A percentile compares a stretch with the other conserved stretches of the same genome.
phyloP scores from a whole-genome alignment of 352 stramenopile genomes.

The Phytopythium mirpurense region DNA sequence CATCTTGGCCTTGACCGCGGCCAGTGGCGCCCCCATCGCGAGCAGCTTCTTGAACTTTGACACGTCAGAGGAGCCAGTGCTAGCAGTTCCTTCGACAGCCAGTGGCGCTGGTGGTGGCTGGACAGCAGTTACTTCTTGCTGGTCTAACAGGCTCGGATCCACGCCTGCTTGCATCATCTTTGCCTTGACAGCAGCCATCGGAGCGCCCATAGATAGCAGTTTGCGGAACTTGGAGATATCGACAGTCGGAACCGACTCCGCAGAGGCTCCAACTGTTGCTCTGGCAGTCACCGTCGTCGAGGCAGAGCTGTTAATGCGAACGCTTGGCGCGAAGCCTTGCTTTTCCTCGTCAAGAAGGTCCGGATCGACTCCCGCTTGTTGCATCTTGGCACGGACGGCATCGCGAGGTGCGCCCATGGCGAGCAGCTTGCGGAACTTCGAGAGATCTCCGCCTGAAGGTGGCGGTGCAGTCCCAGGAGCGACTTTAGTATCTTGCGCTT shows the following conservation, averaged over 20 bases:
- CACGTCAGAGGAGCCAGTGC: conserved; percentile 15
- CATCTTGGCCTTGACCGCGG: conserved; percentile 66
- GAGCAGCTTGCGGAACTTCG: conserved; percentile 90
- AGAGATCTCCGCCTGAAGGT: conserved; percentile 3
- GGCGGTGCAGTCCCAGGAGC: conserved; percentile 3
- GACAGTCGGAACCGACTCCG: conserved; percentile 1
- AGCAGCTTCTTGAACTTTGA: conserved; percentile 63
- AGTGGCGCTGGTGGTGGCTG: conserved; percentile 6
- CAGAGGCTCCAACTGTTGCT: conserved; percentile 1
- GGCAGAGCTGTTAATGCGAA: conserved; percentile 5
- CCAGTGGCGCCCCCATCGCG: conserved; percentile 51
- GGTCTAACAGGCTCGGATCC: conserved; percentile 42
- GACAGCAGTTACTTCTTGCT: conserved; percentile 16
- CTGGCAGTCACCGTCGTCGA: conserved; percentile 6
- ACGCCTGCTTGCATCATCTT: conserved; percentile 69
- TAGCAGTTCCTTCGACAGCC: background rate
- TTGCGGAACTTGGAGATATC: conserved; percentile 88
- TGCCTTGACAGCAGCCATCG: conserved; percentile 54
- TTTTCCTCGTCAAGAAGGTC: conserved; percentile 52
- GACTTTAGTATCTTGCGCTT: background rate
- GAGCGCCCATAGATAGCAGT: conserved; percentile 78
- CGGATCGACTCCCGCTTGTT: conserved; percentile 62
- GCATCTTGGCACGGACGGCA: conserved; percentile 76
- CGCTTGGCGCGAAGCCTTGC: conserved; percentile 21
- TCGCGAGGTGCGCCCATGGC: conserved; percentile 78